Evolutionary conservation across 768 basidiomycete species (phyloP).

Genomic region (Suillus plorans): DNA sequence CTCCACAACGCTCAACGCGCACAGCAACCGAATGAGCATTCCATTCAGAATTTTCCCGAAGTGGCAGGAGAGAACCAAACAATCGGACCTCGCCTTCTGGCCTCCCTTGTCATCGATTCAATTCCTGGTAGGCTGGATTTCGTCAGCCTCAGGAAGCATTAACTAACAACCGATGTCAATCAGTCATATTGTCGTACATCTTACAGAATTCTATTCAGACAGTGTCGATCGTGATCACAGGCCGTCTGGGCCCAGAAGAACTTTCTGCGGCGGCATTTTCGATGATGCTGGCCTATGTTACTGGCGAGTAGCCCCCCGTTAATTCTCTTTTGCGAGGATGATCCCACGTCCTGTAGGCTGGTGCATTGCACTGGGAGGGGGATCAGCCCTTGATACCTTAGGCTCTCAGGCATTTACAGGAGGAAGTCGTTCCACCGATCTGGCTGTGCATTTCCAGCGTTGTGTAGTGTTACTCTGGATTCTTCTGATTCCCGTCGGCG

Average conservation of each 20-base stretch:
- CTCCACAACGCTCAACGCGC: constrained; percentile 9
- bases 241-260: constrained; percentile 67
- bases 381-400: constrained; percentile 74
- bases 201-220: constrained; percentile 78
- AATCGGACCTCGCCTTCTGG: constrained; percentile 37
- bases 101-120: constrained; percentile 53
- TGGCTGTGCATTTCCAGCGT: constrained; percentile 72
- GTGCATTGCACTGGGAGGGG: constrained; percentile 77
- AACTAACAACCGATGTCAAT: neutral
- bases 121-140: constrained; percentile 46
- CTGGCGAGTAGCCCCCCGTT: constrained; percentile 55
- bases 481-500: constrained; percentile 59
- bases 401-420: constrained; percentile 79
- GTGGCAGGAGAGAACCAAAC: constrained; percentile 26
- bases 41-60: constrained; percentile 22
- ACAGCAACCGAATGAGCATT: constrained; percentile 7
- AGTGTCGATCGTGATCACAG: constrained; percentile 58
- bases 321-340: constrained; percentile 31
- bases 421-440: constrained; percentile 53
- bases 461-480: constrained; percentile 64
- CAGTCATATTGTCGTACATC: constrained; percentile 69
- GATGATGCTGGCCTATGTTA: constrained; percentile 76
- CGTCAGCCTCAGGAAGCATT: neutral
- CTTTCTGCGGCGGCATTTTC: constrained; percentile 72
- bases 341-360: constrained; percentile 66